Evolutionary conservation across 768 basidiomycete species (phyloP).

Genomic region (Leucosporidium creatinivorum): DNA sequence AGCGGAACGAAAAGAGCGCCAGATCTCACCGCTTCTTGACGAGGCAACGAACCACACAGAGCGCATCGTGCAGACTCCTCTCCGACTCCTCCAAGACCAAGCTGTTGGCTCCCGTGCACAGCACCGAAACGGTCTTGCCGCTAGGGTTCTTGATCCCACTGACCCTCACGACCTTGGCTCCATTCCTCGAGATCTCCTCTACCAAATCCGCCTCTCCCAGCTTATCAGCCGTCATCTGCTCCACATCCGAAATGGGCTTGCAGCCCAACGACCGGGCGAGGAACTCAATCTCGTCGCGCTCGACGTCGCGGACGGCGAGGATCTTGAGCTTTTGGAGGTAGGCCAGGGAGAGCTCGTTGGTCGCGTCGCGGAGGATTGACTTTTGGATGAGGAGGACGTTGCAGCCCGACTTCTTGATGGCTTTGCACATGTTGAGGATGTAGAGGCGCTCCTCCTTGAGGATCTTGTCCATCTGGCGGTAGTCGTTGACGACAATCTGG

Average conservation of each 20-base stretch:
- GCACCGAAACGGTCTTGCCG: slow-evolving; percentile 77
- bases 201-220: slow-evolving; percentile 92
- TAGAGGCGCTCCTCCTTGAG: slow-evolving; percentile 98
- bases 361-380: slow-evolving; percentile 97
- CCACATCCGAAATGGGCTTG: slow-evolving; percentile 95
- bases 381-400: slow-evolving; percentile 99
- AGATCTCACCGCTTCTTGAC: slow-evolving; percentile 84
- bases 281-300: slow-evolving; percentile 98
- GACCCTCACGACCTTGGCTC: slow-evolving; percentile 85
- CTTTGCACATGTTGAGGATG: slow-evolving; percentile 94
- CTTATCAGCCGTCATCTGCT: slow-evolving; percentile 96
- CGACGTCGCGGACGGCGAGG: slow-evolving; percentile 91
- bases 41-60: slow-evolving; percentile 96
- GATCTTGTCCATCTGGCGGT: slow-evolving; percentile 99
- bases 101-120: slow-evolving; percentile 86
- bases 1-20: neutral
- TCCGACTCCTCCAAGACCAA: slow-evolving; percentile 95
- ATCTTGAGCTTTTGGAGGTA: slow-evolving; percentile 97
- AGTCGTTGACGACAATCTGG: slow-evolving; percentile 97
- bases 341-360: slow-evolving; percentile 92
- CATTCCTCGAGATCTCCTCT: slow-evolving; percentile 73
- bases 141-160: slow-evolving; percentile 82
- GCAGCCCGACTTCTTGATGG: slow-evolving; percentile 99
- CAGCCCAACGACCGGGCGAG: slow-evolving; percentile 87
- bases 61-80: slow-evolving; percentile 92